Evolutionary conservation across 2,329 filamentous ascomycete species (phyloP), one percentile per base, ranked within the genome.

Genomic region (Aureobasidium namibiae): DNA sequence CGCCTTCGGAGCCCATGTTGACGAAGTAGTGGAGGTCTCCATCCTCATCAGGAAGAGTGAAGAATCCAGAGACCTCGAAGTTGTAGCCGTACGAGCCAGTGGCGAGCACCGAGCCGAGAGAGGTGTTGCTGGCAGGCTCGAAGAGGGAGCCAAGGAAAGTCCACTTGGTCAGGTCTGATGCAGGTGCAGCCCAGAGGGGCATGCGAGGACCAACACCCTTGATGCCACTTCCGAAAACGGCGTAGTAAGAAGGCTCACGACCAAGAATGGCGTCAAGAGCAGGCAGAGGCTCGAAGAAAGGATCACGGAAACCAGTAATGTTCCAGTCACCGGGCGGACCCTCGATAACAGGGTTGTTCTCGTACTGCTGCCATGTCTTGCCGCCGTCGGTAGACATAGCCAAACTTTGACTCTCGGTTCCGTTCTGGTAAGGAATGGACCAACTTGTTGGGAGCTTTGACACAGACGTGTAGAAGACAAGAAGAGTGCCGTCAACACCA

Each of bases 31-130:
- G 76, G 8, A 73, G 64, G 29, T 74, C 68, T 8, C 75, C 75
- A 60, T 75, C 72, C 36, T 72, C 69, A 44, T 78, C 76, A 5
- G 69, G 67, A 2, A 78, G 66, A 16, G 73, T 72, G 67, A 77
- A 78, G 68, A 78, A 77, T 60, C 76, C 75, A 0, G 74, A 76
- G 60, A 78, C 75, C 63, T 78, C 76, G 48, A 78, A 78, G 65
- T 78, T 78, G 68, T 72, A 78, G 10, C 69, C 76, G 56, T 77
- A 76, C 1, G 69, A 72, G 21, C 75, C 75, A n/a, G 76, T 78
- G 53, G 74, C 71, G 5, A 77, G 61, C 7, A 74, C 61, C 14
- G 71, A 71, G 7, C 74, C 75, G 6, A 78, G 66, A n/a, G 69
- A 73, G 13, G 69, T 71, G 63, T 77, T 78, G 13, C 61, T 66